phyloP scores from a whole-genome alignment of 75 land plant genomes.

The Cupressus sempervirens region DNA sequence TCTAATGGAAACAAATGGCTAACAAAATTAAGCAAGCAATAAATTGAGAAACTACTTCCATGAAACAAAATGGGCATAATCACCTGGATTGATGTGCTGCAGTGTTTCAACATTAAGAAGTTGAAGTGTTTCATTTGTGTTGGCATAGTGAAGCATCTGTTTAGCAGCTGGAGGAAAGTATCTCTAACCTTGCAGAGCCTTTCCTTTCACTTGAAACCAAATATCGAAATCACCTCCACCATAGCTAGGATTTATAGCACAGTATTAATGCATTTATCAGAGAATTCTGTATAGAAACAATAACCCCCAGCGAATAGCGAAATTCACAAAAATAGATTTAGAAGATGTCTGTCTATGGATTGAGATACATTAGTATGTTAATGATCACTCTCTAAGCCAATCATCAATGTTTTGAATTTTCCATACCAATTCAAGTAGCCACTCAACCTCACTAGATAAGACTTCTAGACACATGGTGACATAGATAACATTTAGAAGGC shows the following conservation, averaged over 20 bases:
- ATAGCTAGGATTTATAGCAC: neutral
- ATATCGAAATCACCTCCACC: neutral
- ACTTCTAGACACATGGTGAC: neutral
- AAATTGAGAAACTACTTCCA: neutral
- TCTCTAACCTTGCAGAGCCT: slow-evolving; percentile 31
- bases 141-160: slow-evolving; percentile 88
- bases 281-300: neutral
- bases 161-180: slow-evolving; percentile 79
- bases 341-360: neutral
- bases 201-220: slow-evolving; percentile 52
- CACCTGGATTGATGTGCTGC: slow-evolving; percentile 95
- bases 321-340: neutral
- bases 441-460: neutral
- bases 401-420: neutral
- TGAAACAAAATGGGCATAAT: neutral
- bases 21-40: no score
- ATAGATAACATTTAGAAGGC: neutral
- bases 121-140: slow-evolving; percentile 87
- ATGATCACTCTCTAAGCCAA: neutral
- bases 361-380: neutral
- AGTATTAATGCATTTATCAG: neutral
- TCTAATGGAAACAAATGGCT: no score
- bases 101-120: slow-evolving; percentile 83
- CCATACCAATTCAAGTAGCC: neutral
- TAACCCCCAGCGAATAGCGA: neutral